These are phyloP conservation scores for Pulveroboletus ravenelii DNA, from an alignment of 768 basidiomycete species.

Conservation along the genomic window DNA sequence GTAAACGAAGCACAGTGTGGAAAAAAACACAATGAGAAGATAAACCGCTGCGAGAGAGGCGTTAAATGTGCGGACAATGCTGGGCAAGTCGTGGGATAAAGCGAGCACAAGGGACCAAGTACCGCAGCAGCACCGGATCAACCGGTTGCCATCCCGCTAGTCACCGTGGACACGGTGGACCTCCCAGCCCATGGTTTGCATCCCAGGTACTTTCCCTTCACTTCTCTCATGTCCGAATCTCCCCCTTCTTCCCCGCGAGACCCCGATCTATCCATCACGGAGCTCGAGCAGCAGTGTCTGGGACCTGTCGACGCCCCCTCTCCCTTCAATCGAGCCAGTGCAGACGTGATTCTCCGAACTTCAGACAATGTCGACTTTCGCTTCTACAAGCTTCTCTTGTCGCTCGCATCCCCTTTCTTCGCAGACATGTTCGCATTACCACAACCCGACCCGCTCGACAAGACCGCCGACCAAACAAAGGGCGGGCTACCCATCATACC, in stretches of 20 bases:
- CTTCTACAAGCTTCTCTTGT: slow-evolving; percentile 50
- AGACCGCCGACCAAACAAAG: slow-evolving; percentile 26
- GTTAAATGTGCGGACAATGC: not conserved
- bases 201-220: not conserved
- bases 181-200: slow-evolving; percentile 16
- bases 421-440: slow-evolving; percentile 52
- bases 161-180: slow-evolving; percentile 4
- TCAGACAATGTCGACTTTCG: slow-evolving; percentile 49
- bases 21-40: not conserved
- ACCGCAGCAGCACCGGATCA: not conserved
- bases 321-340: slow-evolving; percentile 47
- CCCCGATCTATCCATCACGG: slow-evolving; percentile 4
- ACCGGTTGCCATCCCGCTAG: slow-evolving; percentile 1
- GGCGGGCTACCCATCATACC: slow-evolving; percentile 41
- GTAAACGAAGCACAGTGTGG: not conserved
- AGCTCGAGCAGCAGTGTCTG: slow-evolving; percentile 1
- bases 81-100: not conserved
- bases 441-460: slow-evolving; percentile 31
- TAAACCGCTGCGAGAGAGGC: not conserved
- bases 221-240: slow-evolving; percentile 14
- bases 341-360: slow-evolving; percentile 52
- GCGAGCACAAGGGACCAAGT: too few species aligned
- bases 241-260: slow-evolving; percentile 3
- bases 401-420: slow-evolving; percentile 56
- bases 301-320: slow-evolving; percentile 26